These are phyloP conservation scores for Mesembryanthemum crystallinum DNA, from an alignment of 148 eudicot genomes.

Conservation along the genomic window DNA sequence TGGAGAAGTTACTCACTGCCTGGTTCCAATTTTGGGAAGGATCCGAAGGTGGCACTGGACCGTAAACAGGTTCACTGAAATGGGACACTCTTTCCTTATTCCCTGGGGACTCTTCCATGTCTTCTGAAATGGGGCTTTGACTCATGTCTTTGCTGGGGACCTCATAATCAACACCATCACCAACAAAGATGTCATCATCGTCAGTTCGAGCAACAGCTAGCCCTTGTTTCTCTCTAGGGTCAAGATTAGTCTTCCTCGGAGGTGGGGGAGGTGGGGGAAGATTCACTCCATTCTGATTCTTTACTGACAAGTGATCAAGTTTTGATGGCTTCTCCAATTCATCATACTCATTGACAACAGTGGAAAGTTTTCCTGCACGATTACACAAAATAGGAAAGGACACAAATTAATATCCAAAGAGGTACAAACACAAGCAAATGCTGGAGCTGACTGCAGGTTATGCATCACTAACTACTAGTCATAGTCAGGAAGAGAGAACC, in stretches of 20 bases:
- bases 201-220: slow-evolving; percentile 64
- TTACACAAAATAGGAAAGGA: background rate
- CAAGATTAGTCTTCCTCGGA: slow-evolving; percentile 46
- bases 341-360: slow-evolving; percentile 49
- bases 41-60: slow-evolving; percentile 84
- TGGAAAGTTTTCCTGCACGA: slow-evolving; percentile 53
- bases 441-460: background rate
- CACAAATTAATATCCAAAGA: slow-evolving; percentile 5
- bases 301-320: slow-evolving; percentile 37
- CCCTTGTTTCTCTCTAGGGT: slow-evolving; percentile 53
- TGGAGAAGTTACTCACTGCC: slow-evolving; percentile 40
- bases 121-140: slow-evolving; percentile 89
- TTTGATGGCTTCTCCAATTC: slow-evolving; percentile 54
- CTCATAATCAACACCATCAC: slow-evolving; percentile 76
- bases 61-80: slow-evolving; percentile 78
- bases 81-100: slow-evolving; percentile 65
- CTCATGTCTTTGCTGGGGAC: slow-evolving; percentile 79
- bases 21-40: slow-evolving; percentile 86
- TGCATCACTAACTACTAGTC: background rate
- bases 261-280: slow-evolving; percentile 89
- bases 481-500: background rate
- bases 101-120: slow-evolving; percentile 98
- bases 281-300: slow-evolving; percentile 48
- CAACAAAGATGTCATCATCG: slow-evolving; percentile 92
- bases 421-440: slow-evolving; percentile 7